A percentile compares a stretch with the other conserved stretches of the same genome.
These are phyloP conservation scores for Colletotrichum horii DNA, from an alignment of 2,329 filamentous ascomycete genomes.

Conservation along the genomic window DNA sequence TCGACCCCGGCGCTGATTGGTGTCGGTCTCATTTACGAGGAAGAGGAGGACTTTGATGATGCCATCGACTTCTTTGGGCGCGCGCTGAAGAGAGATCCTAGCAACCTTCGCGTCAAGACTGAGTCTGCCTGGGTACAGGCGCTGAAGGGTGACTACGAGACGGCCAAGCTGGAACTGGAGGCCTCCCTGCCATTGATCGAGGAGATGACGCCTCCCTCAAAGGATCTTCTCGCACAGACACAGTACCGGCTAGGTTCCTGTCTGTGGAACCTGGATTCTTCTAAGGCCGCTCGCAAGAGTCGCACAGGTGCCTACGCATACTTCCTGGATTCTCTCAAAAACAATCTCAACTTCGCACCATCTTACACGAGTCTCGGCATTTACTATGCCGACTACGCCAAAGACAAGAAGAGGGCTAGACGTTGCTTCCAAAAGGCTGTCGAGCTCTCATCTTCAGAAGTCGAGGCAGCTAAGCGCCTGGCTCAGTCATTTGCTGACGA, in stretches of 20 bases:
- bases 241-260: slow-evolving; percentile 88
- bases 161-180: slow-evolving; percentile 73
- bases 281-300: slow-evolving; percentile 76
- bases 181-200: slow-evolving; percentile 70
- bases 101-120: slow-evolving; percentile 79
- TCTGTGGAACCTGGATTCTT: slow-evolving; percentile 82
- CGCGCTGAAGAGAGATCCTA: slow-evolving; percentile 74
- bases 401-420: slow-evolving; percentile 84
- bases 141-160: slow-evolving; percentile 75
- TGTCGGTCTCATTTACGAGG: slow-evolving; percentile 88
- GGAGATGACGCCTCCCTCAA: slow-evolving; percentile 60
- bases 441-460: slow-evolving; percentile 86
- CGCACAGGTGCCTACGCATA: slow-evolving; percentile 82
- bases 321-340: slow-evolving; percentile 84
- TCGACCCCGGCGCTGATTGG: slow-evolving; percentile 87
- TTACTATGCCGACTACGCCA: slow-evolving; percentile 90
- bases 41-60: slow-evolving; percentile 85
- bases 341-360: slow-evolving; percentile 85
- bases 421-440: slow-evolving; percentile 96
- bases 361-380: slow-evolving; percentile 90
- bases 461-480: slow-evolving; percentile 85
- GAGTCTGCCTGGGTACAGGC: slow-evolving; percentile 95
- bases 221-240: slow-evolving; percentile 82
- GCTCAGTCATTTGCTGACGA: slow-evolving; percentile 87
- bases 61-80: slow-evolving; percentile 82